phyloP scores from a whole-genome alignment of 1,139 yeast species.

The Blastobotrys indianensis region DNA sequence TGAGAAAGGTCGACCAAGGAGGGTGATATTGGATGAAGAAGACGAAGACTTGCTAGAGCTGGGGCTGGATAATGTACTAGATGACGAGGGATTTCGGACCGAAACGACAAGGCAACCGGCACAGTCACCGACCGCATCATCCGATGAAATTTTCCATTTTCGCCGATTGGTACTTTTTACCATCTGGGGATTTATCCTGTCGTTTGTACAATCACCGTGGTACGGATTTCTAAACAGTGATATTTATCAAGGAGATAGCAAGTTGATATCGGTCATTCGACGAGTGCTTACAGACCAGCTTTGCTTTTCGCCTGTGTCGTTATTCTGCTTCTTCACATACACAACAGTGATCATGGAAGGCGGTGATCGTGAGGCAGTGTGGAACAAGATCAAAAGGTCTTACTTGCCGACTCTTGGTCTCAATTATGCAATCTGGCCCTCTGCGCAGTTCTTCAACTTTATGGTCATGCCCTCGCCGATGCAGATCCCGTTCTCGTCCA shows the following conservation, averaged over 20 bases:
- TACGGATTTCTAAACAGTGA: constrained; percentile 71
- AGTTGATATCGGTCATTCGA: constrained; percentile 73
- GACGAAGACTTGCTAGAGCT: constrained; percentile 33
- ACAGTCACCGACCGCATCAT: constrained; percentile 2
- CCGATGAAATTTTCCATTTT: constrained; percentile 46
- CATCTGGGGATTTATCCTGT: constrained; percentile 75
- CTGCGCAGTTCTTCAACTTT: constrained; percentile 86
- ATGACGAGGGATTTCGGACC: background rate
- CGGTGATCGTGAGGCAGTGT: constrained; percentile 62
- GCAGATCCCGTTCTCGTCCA: constrained; percentile 89
- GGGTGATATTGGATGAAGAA: constrained; percentile 30
- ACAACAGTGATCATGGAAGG: constrained; percentile 76
- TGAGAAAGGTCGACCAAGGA: constrained; percentile 35
- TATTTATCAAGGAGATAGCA: constrained; percentile 64
- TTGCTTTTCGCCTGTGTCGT: constrained; percentile 75
- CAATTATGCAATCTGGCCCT: constrained; percentile 90
- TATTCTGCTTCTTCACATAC: constrained; percentile 75
- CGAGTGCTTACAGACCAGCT: constrained; percentile 87
- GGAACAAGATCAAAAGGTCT: constrained; percentile 54
- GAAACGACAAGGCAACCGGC: constrained; percentile 8
- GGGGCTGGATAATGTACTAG: constrained; percentile 24
- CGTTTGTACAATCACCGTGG: constrained; percentile 87
- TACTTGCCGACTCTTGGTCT: constrained; percentile 72
- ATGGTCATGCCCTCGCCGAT: constrained; percentile 67
- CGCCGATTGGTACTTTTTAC: constrained; percentile 73